Percentiles rank a stretch among this genome's conserved stretches.
Evolutionary conservation across 2,329 filamentous ascomycete genomes (phyloP).

Genomic region (Didymella sp.): DNA sequence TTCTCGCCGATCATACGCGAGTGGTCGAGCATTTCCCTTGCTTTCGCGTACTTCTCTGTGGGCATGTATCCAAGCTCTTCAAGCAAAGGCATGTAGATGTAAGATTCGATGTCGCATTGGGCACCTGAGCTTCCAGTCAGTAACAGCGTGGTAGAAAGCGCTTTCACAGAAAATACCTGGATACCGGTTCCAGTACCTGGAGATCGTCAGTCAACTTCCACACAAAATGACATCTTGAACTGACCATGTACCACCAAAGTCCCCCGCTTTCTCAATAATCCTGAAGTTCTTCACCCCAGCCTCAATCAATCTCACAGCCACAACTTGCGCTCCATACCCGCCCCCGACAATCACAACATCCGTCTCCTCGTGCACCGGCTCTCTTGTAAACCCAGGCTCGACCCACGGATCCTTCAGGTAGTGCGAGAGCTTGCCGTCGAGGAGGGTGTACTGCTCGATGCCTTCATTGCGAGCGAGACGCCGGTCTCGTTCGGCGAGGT

Average conservation of each 20-base stretch:
- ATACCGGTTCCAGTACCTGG: constrained; percentile 54
- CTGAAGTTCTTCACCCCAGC: constrained; percentile 50
- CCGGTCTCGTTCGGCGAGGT: constrained; percentile 39
- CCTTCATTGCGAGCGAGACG: constrained; percentile 35
- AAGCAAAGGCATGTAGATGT: constrained; percentile 41
- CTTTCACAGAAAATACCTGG: constrained; percentile 11
- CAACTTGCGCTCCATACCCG: constrained; percentile 55
- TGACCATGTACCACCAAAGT: constrained; percentile 57
- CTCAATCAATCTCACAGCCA: constrained; percentile 51
- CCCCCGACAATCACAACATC: constrained; percentile 52
- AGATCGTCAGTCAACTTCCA: background rate
- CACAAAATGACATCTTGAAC: background rate
- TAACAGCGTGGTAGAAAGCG: background rate
- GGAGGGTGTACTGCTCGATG: constrained; percentile 37
- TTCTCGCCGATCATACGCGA: constrained; percentile 54
- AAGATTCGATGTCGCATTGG: constrained; percentile 40
- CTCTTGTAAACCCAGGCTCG: constrained; percentile 33
- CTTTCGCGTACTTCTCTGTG: constrained; percentile 56
- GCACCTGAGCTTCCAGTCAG: constrained; percentile 10
- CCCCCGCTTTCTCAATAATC: constrained; percentile 56
- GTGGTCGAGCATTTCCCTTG: constrained; percentile 57
- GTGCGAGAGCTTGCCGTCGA: constrained; percentile 35
- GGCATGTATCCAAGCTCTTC: constrained; percentile 59
- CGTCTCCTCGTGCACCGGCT: constrained; percentile 37
- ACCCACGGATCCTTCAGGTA: constrained; percentile 42